phyloP scores from a whole-genome alignment of 163 green algal species.

The Coccomyxa subellipsoidea region DNA sequence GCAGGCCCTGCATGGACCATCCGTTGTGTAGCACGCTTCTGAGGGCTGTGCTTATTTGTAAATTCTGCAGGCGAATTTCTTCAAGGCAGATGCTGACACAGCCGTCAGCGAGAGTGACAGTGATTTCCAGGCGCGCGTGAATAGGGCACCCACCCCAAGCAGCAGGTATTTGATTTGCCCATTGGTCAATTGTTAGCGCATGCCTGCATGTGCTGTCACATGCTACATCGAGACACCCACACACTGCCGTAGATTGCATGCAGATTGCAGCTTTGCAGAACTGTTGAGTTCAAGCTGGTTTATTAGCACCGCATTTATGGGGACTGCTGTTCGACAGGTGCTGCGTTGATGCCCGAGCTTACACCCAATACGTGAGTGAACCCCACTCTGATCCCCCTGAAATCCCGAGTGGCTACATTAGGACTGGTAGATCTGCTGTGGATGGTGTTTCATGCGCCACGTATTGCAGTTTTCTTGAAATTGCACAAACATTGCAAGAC shows the following conservation, averaged over 20 bases:
- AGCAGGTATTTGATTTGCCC: too few species aligned
- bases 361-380: background rate
- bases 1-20: background rate
- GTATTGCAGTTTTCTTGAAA: too few species aligned
- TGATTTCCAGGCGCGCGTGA: background rate
- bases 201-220: background rate
- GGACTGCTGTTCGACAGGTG: background rate
- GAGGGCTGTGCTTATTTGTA: background rate
- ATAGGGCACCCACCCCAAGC: background rate
- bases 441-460: too few species aligned
- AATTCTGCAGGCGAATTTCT: background rate
- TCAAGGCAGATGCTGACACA: background rate
- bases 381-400: background rate
- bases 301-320: background rate
- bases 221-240: too few species aligned
- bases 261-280: too few species aligned
- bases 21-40: background rate
- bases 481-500: too few species aligned
- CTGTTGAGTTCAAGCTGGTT: too few species aligned
- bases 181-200: too few species aligned
- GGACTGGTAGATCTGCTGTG: too few species aligned
- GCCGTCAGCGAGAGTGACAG: background rate
- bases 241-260: background rate
- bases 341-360: background rate
- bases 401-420: too few species aligned